phyloP scores from a whole-genome alignment of 345 rosid species.

The Euphorbia lathyris region DNA sequence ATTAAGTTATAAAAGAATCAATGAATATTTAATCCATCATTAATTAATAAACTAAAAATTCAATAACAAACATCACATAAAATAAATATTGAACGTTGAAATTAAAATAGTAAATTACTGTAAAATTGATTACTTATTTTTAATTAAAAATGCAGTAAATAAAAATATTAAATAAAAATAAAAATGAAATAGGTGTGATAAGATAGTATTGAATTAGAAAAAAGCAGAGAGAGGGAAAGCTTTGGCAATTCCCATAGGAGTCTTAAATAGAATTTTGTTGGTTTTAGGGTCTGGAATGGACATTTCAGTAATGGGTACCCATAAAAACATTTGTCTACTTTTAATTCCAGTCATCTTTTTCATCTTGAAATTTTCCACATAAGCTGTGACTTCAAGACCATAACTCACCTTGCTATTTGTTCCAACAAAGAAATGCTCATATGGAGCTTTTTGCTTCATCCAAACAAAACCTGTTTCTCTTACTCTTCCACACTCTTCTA shows the following conservation, averaged over 20 bases:
- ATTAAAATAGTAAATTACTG: too few species aligned
- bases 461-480: constrained; percentile 81
- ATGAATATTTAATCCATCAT: too few species aligned
- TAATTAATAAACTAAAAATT: too few species aligned
- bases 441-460: constrained; percentile 79
- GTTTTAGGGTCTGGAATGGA: constrained; percentile 47
- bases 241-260: constrained; percentile 90
- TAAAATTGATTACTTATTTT: too few species aligned
- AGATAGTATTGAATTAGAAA: too few species aligned
- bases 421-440: constrained; percentile 66
- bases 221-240: constrained; percentile 69
- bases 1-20: too few species aligned
- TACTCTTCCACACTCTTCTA: constrained; percentile 84
- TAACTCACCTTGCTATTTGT: constrained; percentile 67
- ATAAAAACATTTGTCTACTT: constrained; percentile 77
- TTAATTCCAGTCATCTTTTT: constrained; percentile 89
- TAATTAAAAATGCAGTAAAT: too few species aligned
- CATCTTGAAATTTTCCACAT: constrained; percentile 76
- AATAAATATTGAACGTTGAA: too few species aligned
- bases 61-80: too few species aligned
- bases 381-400: constrained; percentile 67
- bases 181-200: too few species aligned
- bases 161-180: too few species aligned
- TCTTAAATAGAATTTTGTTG: constrained; percentile 63
- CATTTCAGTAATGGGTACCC: constrained; percentile 93